Percentiles rank a stretch among this genome's conserved stretches.
These are phyloP conservation scores for Pisolithus microcarpus DNA, from an alignment of 768 basidiomycete genomes.

Conservation along the genomic window DNA sequence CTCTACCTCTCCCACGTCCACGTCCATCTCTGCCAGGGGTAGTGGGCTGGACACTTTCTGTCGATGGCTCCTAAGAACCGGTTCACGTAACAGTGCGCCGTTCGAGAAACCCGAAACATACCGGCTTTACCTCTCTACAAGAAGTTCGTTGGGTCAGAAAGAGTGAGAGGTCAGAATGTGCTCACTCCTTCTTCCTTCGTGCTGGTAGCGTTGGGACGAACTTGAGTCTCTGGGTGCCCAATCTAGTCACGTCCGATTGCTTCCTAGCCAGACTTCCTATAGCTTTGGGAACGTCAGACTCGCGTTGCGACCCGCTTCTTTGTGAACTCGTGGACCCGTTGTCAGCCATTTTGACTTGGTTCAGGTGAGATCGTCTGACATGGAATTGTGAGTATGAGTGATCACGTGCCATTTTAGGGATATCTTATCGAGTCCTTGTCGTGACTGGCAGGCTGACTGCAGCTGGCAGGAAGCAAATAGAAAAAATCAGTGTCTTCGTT, in stretches of 20 bases:
- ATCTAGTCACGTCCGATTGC: conserved; percentile 61
- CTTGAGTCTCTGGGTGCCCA: conserved; percentile 70
- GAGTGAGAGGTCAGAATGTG: not conserved
- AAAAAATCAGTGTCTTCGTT: no score
- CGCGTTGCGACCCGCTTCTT: not conserved
- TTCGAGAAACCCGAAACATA: conserved; percentile 25
- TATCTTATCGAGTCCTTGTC: not conserved
- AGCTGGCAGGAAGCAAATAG: no score
- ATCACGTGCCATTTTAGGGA: not conserved
- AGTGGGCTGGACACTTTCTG: conserved; percentile 27
- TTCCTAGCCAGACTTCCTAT: conserved; percentile 72
- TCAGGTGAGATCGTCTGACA: no score
- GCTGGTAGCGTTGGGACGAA: conserved; percentile 72
- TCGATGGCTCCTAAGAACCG: conserved; percentile 40
- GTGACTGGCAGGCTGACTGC: no score
- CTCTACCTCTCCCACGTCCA: conserved; percentile 42
- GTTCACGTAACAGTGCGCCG: conserved; percentile 3
- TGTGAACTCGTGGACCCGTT: not conserved
- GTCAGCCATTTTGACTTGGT: conserved; percentile 1
- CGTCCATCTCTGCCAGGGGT: conserved; percentile 34
- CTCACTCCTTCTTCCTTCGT: conserved; percentile 71
- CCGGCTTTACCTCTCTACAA: conserved; percentile 58
- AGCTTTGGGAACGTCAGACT: conserved; percentile 43
- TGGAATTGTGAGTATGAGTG: conserved; percentile 4
- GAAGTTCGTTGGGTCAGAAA: conserved; percentile 12